Evolutionary conservation across 2,329 filamentous ascomycete species (phyloP).

Genomic region (Talaromyces verruculosus): DNA sequence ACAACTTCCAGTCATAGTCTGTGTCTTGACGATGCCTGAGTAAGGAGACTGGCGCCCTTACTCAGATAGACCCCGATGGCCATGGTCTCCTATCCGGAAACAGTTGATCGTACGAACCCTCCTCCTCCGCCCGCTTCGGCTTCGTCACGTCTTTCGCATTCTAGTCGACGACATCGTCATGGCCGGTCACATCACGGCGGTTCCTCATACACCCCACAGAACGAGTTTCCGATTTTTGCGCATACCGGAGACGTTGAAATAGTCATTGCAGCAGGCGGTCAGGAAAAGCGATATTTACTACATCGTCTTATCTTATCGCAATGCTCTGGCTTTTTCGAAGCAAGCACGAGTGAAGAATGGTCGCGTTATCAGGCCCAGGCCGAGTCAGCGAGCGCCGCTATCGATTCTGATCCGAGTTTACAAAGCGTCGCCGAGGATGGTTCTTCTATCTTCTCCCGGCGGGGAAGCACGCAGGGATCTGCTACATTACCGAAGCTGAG

Average conservation of each 20-base stretch:
- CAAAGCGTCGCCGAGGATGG: slow-evolving; percentile 40
- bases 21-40: slow-evolving; percentile 17
- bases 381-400: slow-evolving; percentile 35
- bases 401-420: slow-evolving; percentile 47
- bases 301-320: slow-evolving; percentile 84
- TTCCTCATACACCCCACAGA: slow-evolving; percentile 67
- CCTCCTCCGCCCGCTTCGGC: slow-evolving; percentile 63
- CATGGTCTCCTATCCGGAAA: slow-evolving; percentile 48
- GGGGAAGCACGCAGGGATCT: slow-evolving; percentile 39
- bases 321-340: slow-evolving; percentile 92
- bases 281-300: slow-evolving; percentile 80
- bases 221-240: slow-evolving; percentile 89
- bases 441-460: slow-evolving; percentile 39
- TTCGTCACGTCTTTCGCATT: slow-evolving; percentile 61
- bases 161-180: slow-evolving; percentile 68
- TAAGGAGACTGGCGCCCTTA: slow-evolving; percentile 19
- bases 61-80: slow-evolving; percentile 20
- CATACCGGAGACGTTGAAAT: slow-evolving; percentile 94
- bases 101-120: slow-evolving; percentile 55
- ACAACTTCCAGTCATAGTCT: background rate
- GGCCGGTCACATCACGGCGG: slow-evolving; percentile 79
- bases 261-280: slow-evolving; percentile 65
- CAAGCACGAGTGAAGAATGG: slow-evolving; percentile 74
- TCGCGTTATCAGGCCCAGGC: slow-evolving; percentile 44
- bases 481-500: slow-evolving; percentile 53